Evolutionary conservation across 78 protist genomes (phyloP).

Genomic region (Polysphondylium violaceum): DNA sequence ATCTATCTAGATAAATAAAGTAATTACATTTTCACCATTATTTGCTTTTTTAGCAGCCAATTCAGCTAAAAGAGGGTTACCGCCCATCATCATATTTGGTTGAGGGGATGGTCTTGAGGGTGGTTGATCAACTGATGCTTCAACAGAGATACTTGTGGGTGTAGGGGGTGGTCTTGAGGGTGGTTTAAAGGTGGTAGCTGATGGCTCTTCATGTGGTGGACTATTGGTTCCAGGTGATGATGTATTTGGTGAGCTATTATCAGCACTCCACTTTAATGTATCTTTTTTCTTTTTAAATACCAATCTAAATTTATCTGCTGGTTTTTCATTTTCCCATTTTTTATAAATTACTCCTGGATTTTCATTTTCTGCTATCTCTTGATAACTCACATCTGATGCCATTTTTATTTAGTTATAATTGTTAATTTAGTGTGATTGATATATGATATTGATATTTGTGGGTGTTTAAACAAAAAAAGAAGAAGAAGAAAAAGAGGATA

Average conservation of each 20-base stretch:
- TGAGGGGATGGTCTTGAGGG: conserved; percentile 13
- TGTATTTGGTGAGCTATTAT: not conserved
- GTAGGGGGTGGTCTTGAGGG: conserved; percentile 49
- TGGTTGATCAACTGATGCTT: not conserved
- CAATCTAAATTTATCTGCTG: conserved; percentile 3
- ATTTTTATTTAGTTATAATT: not conserved
- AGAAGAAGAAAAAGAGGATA: not conserved
- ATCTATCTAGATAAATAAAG: not conserved
- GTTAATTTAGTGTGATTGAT: not conserved
- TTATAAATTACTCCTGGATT: conserved; percentile 50
- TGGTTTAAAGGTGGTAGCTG: not conserved
- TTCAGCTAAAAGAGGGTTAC: conserved; percentile 44
- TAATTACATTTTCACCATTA: conserved; percentile 5
- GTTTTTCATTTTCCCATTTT: conserved; percentile 43
- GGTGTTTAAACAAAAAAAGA: not conserved
- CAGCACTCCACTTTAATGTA: conserved; percentile 18
- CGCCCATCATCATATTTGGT: not conserved
- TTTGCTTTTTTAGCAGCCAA: conserved; percentile 21
- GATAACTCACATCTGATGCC: not conserved
- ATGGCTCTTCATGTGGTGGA: conserved; percentile 22
- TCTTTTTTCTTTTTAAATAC: conserved; percentile 64
- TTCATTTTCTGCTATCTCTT: conserved; percentile 42
- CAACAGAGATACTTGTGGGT: conserved; percentile 13
- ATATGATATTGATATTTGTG: not conserved
- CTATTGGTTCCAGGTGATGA: not conserved